Evolutionary conservation across 352 stramenopile species (phyloP), one percentile per base, ranked within the genome.

Genomic region (Phytophthora ohioensis): DNA sequence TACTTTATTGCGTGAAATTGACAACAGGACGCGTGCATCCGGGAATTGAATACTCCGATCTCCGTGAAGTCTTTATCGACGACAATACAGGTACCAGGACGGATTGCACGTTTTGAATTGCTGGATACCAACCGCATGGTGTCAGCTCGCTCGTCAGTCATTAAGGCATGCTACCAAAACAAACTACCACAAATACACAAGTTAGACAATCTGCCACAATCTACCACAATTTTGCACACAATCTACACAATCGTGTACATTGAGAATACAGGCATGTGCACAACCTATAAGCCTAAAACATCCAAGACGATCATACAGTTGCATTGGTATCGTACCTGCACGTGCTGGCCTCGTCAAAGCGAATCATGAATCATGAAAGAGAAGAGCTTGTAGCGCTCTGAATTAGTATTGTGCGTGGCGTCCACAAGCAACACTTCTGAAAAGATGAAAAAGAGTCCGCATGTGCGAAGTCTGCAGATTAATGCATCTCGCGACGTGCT

Each of bases 41-140:
- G 41, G 41, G 5, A 69, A 60, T 21, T 52, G 2, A 72, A 27
- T 9, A 63, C 55, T n/a, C 5, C 39, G 12, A 76, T 68, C 54
- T 76, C 69, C 12, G 63, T 69, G 10, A 76, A 76, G 17, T 72
- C 57, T 41, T 76, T 76, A 43, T 76, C 55, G 8, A 72, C 64
- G 3, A 76, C 42, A 43, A 72, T 46, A 21, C 56, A 76, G 0
- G n/a, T 30, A 9, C 54, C 45, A 76, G 0, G 46, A 17, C 3
- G 32, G 54, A 39, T 70, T 21, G 39, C 6, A 49, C n/a, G n/a
- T 27, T 15, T 75, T 65, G 43, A 71, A 75, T 47, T 71, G 47
- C 0, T 11, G 35, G 15, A 64, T 58, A 9, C 57, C 3, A 39
- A 39, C 9, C 36, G 47, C 10, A 76, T 7, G 12, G 57, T 56